phyloP scores from a whole-genome alignment of 495 filamentous ascomycete species.

The Astrothelium subdiscretum region DNA sequence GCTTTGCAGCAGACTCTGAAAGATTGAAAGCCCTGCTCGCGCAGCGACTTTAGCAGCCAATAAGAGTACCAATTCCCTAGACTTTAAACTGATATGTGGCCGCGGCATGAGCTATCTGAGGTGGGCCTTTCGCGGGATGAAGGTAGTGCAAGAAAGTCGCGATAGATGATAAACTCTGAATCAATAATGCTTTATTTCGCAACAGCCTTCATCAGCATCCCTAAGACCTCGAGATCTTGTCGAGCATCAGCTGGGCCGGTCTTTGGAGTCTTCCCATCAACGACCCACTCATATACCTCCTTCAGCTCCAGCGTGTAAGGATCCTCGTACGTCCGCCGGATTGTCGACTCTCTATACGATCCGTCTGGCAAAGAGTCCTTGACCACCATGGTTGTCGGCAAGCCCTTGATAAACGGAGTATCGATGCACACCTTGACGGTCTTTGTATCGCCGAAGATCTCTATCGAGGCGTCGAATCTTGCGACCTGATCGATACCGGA shows the following conservation, averaged over 20 bases:
- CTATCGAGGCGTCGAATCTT: conserved; percentile 45
- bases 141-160: neutral
- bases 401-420: conserved; percentile 39
- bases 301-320: conserved; percentile 40
- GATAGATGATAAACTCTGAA: neutral
- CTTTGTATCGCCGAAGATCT: conserved; percentile 41
- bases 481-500: conserved; percentile 42
- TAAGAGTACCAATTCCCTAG: neutral
- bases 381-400: conserved; percentile 38
- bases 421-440: conserved; percentile 32
- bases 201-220: conserved; percentile 22
- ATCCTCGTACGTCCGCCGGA: conserved; percentile 38
- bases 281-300: conserved; percentile 37
- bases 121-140: neutral
- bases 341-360: conserved; percentile 23
- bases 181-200: neutral
- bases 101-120: neutral
- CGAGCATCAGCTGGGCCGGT: conserved; percentile 40
- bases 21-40: neutral
- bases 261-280: conserved; percentile 32
- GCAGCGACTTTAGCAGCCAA: neutral
- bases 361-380: conserved; percentile 33
- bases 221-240: conserved; percentile 37
- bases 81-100: neutral
- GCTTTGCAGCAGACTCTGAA: neutral